Conservation (phyloP, 495 filamentous ascomycete genomes). For the Aspergillus asperescens region DNA sequence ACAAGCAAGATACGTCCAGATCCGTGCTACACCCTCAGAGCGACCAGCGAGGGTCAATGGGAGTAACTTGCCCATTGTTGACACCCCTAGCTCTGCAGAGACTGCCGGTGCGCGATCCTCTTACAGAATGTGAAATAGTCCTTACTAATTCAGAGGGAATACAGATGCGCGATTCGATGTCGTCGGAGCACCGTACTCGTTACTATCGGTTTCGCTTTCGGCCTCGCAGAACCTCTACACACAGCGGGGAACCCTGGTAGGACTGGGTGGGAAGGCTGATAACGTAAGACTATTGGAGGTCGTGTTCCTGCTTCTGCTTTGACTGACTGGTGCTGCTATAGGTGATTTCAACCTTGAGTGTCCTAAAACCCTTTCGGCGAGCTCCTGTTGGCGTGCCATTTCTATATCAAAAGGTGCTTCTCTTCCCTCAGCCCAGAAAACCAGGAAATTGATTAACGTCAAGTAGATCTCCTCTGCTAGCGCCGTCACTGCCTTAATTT, state of each 20-base stretch:
- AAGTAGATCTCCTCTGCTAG: conserved; percentile 69
- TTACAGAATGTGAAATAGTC: not conserved
- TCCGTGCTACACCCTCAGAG: conserved; percentile 39
- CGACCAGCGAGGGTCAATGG: conserved; percentile 35
- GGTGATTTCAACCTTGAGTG: conserved; percentile 79
- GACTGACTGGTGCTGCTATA: conserved; percentile 22
- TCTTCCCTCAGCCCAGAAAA: not conserved
- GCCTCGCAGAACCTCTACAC: conserved; percentile 92
- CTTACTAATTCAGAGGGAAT: conserved; percentile 8
- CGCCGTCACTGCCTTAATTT: conserved; percentile 79
- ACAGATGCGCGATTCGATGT: conserved; percentile 93
- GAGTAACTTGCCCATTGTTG: conserved; percentile 36
- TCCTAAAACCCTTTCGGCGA: conserved; percentile 76
- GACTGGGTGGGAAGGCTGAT: conserved; percentile 80
- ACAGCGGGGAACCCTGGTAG: conserved; percentile 82
- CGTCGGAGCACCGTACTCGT: conserved; percentile 78
- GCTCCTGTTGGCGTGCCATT: conserved; percentile 81
- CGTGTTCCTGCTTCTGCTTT: not conserved
- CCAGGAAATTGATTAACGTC: conserved; percentile 3
- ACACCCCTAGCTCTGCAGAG: conserved; percentile 35
- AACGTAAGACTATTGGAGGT: conserved; percentile 54
- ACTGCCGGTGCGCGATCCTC: conserved; percentile 32
- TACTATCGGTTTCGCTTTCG: conserved; percentile 87
- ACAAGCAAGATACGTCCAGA: conserved; percentile 40
- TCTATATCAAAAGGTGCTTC: conserved; percentile 70